These are phyloP conservation scores for Mycena sp. DNA, from an alignment of 1,284 basidiomycete species.

Conservation along the genomic window DNA sequence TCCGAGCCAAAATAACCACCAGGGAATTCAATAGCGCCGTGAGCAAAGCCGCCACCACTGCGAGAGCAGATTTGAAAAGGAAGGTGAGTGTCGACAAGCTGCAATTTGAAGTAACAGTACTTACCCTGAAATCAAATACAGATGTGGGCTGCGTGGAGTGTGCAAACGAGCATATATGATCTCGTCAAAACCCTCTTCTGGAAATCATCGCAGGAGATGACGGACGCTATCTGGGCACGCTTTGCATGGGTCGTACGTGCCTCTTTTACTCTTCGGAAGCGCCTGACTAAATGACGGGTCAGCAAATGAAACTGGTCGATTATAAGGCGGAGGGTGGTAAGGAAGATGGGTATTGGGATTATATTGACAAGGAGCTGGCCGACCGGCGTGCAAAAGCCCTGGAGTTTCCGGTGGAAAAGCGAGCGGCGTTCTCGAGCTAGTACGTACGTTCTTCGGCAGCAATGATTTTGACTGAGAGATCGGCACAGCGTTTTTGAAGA, in stretches of 20 bases:
- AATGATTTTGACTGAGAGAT: too few relatives aligned
- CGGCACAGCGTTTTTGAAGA: background rate
- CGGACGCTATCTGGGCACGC: background rate
- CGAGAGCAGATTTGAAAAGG: too few relatives aligned
- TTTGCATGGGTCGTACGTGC: conserved; percentile 1
- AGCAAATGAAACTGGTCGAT: background rate
- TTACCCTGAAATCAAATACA: too few relatives aligned
- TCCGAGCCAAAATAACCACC: background rate
- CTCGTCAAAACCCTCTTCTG: background rate
- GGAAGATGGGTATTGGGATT: background rate
- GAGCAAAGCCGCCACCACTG: background rate
- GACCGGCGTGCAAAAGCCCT: background rate
- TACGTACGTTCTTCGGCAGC: background rate
- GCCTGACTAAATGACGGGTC: background rate
- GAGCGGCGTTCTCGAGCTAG: background rate
- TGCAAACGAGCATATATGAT: background rate
- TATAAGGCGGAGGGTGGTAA: background rate
- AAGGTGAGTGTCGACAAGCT: too few relatives aligned
- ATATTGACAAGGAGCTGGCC: background rate
- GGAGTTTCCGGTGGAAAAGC: background rate
- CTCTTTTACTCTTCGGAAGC: too few relatives aligned
- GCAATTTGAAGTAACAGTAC: too few relatives aligned
- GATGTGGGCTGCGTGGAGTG: background rate
- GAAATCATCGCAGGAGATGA: background rate
- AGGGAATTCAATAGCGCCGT: background rate